A percentile compares a stretch with the other conserved stretches of the same genome.
phyloP scores from a whole-genome alignment of 73 alveolate genomes.

The Paramecium octaurelia region DNA sequence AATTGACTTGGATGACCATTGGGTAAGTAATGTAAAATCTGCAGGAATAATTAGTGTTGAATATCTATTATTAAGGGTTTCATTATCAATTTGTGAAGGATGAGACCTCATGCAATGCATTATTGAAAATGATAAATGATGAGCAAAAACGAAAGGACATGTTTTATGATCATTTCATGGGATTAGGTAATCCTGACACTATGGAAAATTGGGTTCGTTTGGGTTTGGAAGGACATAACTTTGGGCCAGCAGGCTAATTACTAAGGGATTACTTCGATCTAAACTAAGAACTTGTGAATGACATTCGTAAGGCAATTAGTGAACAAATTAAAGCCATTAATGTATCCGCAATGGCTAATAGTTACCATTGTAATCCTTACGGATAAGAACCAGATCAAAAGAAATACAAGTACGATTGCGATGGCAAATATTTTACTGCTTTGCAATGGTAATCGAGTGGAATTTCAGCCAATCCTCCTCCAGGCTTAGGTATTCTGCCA shows the following conservation, averaged over 20 bases:
- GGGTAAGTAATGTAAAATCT: neutral
- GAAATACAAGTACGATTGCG: slow-evolving; percentile 20
- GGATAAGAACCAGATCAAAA: neutral
- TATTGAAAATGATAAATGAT: neutral
- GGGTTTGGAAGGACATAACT: slow-evolving; percentile 43
- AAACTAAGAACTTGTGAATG: neutral
- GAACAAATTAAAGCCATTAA: neutral
- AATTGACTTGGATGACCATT: slow-evolving; percentile 49
- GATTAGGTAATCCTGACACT: slow-evolving; percentile 9
- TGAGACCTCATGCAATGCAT: neutral
- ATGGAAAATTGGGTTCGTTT: slow-evolving; percentile 44
- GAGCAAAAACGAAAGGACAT: neutral
- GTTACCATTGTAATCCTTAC: neutral
- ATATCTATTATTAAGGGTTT: slow-evolving; percentile 1
- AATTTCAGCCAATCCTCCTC: slow-evolving; percentile 29
- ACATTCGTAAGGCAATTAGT: neutral
- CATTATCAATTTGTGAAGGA: slow-evolving; percentile 8
- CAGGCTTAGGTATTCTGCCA: neutral
- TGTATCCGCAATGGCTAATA: neutral
- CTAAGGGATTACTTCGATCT: slow-evolving; percentile 2
- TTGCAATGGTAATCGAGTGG: slow-evolving; percentile 5
- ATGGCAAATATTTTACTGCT: slow-evolving; percentile 44
- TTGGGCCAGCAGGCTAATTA: slow-evolving; percentile 3
- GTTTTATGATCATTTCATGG: slow-evolving; percentile 11
- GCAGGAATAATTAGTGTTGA: neutral